Evolutionary conservation across 495 filamentous ascomycete genomes (phyloP), one percentile per base, ranked within the genome.

Genomic region (Penicillium coffeae): DNA sequence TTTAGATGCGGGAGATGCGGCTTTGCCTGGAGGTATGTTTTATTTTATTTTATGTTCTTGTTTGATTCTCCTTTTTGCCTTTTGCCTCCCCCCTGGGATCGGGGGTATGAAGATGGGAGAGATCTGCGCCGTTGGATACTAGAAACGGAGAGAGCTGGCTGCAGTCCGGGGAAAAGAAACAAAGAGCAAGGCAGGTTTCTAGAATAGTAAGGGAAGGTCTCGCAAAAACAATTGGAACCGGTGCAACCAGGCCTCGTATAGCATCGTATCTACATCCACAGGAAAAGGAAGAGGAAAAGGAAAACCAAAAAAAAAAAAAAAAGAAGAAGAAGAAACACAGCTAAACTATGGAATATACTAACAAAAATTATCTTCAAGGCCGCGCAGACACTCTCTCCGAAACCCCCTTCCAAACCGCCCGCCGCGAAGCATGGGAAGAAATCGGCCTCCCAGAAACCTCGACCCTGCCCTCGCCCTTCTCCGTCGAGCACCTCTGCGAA

Each of bases 351-450:
- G 20, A 21, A 40, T 20, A 20, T 12, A 12, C 36, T 20, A 25
- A n/a, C 0, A 37, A 3, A 20, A 37, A 38, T 33, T 37, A 20
- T 19, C 20, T 20, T 27, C 5, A 48, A 76, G 71, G 76, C 36
- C 78, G 79, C 68, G 72, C 77, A 43, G 75, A 79, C 52, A 56
- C 62, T 2, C 47, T 70, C 3, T 19, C 58, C 14, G 80, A 81
- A 58, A 74, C 73, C 2, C 63, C 77, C 64, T 83, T 86, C 64
- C 75, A 88, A 61, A 93, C 89, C 38, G 88, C 90, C 18, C 83
- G 90, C 15, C 81, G 90, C 60, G 90, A 96, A 77, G 90, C 90
- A 10, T 83, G 75, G 59, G 90, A 96, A 59, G 90, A 96, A 68
- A 95, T 96, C 62, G 90, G 90, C 1, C 80, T 96, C 0, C 86